phyloP scores from a whole-genome alignment of 441 rosid genomes.

The Euphorbia celastroides region DNA sequence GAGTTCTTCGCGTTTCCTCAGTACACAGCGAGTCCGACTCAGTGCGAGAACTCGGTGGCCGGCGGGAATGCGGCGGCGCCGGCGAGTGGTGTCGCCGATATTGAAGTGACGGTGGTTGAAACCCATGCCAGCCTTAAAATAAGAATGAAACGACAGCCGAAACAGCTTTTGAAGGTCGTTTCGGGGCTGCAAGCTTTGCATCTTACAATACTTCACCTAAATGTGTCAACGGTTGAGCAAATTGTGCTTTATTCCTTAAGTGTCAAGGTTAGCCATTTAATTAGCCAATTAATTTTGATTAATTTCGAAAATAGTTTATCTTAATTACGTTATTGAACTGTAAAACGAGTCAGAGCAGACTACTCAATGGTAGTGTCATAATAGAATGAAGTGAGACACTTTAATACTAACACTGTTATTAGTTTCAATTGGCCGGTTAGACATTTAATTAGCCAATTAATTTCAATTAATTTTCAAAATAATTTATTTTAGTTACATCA shows the following conservation, averaged over 20 bases:
- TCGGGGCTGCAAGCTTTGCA: constrained; percentile 56
- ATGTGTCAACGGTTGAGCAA: constrained; percentile 57
- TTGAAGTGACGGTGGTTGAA: constrained; percentile 85
- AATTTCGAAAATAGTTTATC: no score
- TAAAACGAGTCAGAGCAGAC: no score
- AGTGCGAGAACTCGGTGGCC: constrained; percentile 19
- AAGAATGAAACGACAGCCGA: constrained; percentile 52
- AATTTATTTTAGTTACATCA: no score
- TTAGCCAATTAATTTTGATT: background rate
- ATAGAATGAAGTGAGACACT: no score
- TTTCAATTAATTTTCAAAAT: no score
- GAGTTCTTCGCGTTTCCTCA: constrained; percentile 71
- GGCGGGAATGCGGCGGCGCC: constrained; percentile 25
- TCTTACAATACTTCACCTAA: constrained; percentile 71
- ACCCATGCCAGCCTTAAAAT: constrained; percentile 79
- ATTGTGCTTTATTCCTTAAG: constrained; percentile 67
- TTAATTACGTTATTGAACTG: no score
- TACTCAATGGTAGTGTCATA: no score
- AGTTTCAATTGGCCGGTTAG: no score
- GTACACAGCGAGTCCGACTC: constrained; percentile 34
- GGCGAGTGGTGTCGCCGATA: constrained; percentile 31
- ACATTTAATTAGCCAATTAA: background rate
- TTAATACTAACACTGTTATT: no score
- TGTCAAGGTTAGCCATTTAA: constrained; percentile 52
- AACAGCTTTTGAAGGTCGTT: constrained; percentile 61